Evolutionary conservation across 2,329 filamentous ascomycete species (phyloP).

Genomic region (Verticillium longisporum): DNA sequence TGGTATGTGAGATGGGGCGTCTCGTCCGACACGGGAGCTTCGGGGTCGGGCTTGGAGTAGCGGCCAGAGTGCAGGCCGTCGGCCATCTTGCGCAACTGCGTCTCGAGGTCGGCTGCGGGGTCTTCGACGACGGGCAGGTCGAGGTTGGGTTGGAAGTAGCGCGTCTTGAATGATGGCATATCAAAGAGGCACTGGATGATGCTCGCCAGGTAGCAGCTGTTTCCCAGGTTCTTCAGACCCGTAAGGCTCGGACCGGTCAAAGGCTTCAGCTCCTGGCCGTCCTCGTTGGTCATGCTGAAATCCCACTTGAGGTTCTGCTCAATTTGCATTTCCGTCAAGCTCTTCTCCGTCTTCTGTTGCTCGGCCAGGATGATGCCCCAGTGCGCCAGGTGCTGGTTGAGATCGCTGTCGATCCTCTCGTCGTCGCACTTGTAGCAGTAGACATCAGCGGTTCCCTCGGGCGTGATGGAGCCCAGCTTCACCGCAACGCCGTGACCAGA

Average conservation of each 20-base stretch:
- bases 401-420: constrained; percentile 75
- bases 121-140: constrained; percentile 54
- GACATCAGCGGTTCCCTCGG: constrained; percentile 89
- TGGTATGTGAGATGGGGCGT: constrained; percentile 64
- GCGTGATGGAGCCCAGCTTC: constrained; percentile 93
- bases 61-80: constrained; percentile 88
- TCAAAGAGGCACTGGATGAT: constrained; percentile 88
- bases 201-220: constrained; percentile 95
- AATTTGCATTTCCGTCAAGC: constrained; percentile 94
- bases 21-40: constrained; percentile 53
- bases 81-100: constrained; percentile 84
- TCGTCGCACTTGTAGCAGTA: constrained; percentile 97
- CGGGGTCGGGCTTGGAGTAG: constrained; percentile 75
- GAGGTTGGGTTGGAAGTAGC: constrained; percentile 63
- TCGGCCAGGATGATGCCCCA: constrained; percentile 95
- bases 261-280: constrained; percentile 80
- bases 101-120: constrained; percentile 87
- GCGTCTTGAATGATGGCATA: constrained; percentile 71
- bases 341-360: constrained; percentile 95
- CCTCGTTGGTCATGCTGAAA: constrained; percentile 91
- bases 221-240: constrained; percentile 89
- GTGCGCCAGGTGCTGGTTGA: constrained; percentile 74
- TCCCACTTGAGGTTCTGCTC: constrained; percentile 96
- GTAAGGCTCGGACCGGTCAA: constrained; percentile 83
- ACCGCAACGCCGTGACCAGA: constrained; percentile 83